Evolutionary conservation across 2,329 filamentous ascomycete species (phyloP).

Genomic region (Fusarium sublunatum): DNA sequence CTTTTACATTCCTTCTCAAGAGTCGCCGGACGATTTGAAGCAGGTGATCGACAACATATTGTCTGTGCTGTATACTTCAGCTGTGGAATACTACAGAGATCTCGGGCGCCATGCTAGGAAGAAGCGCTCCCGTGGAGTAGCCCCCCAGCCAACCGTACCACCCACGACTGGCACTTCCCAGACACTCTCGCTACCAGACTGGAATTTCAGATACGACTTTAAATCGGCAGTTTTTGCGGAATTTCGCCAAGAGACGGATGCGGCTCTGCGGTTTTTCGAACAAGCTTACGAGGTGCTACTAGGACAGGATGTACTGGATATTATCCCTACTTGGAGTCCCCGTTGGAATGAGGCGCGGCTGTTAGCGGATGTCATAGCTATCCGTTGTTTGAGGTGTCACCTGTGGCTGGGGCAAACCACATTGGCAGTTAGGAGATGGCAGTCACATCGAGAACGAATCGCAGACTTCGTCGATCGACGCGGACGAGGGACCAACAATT

Average conservation of each 20-base stretch:
- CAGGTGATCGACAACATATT: conserved; percentile 80
- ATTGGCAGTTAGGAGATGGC: conserved; percentile 83
- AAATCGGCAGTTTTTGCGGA: conserved; percentile 92
- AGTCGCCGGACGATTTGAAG: conserved; percentile 76
- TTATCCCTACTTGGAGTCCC: conserved; percentile 88
- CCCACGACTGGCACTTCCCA: conserved; percentile 87
- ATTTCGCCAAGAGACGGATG: conserved; percentile 92
- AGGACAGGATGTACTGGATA: conserved; percentile 84
- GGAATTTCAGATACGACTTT: conserved; percentile 95
- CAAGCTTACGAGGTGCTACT: conserved; percentile 87
- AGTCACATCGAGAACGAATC: conserved; percentile 78
- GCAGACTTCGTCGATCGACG: conserved; percentile 82
- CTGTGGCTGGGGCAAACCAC: conserved; percentile 85
- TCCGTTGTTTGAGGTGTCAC: conserved; percentile 84
- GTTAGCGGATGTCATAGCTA: conserved; percentile 81
- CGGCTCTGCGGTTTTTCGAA: conserved; percentile 85
- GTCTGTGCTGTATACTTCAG: conserved; percentile 75
- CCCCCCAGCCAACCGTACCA: conserved; percentile 83
- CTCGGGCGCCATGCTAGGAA: conserved; percentile 91
- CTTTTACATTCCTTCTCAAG: conserved; percentile 83
- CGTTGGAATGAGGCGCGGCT: conserved; percentile 94
- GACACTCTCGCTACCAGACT: conserved; percentile 84
- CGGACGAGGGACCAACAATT: conserved; percentile 87
- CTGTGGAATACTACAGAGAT: conserved; percentile 92
- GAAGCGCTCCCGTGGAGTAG: conserved; percentile 82